Conservation (phyloP, 2,329 filamentous ascomycete species). For the Talaromyces sp. region DNA sequence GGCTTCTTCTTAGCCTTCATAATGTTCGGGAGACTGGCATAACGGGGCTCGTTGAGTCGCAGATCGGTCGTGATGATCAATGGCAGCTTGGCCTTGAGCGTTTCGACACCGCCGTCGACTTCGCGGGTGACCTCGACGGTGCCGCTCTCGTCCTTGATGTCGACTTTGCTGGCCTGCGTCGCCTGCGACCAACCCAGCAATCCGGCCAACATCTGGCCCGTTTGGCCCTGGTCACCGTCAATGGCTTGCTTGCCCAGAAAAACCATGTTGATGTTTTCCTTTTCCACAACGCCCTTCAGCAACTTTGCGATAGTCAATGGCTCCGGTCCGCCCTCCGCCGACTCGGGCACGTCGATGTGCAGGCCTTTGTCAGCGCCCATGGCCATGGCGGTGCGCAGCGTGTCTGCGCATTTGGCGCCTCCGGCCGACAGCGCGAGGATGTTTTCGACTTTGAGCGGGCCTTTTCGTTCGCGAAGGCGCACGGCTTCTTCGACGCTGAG, state of each 20-base stretch:
- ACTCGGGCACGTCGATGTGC: slow-evolving; percentile 75
- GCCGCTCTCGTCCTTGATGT: slow-evolving; percentile 64
- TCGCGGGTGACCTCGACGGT: slow-evolving; percentile 76
- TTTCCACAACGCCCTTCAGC: slow-evolving; percentile 70
- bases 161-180: slow-evolving; percentile 82
- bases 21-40: slow-evolving; percentile 93
- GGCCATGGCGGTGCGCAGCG: slow-evolving; percentile 93
- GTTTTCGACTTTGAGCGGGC: slow-evolving; percentile 73
- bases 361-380: slow-evolving; percentile 94
- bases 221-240: slow-evolving; percentile 93
- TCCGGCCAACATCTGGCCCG: slow-evolving; percentile 95
- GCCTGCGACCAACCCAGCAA: slow-evolving; percentile 90
- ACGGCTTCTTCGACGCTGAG: slow-evolving; percentile 95
- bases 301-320: slow-evolving; percentile 91
- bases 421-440: slow-evolving; percentile 88
- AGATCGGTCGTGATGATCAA: slow-evolving; percentile 95
- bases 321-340: slow-evolving; percentile 64
- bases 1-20: slow-evolving; percentile 99
- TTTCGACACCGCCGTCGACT: slow-evolving; percentile 94
- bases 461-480: slow-evolving; percentile 84
- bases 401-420: slow-evolving; percentile 79
- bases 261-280: slow-evolving; percentile 85
- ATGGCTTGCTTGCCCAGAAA: slow-evolving; percentile 97
- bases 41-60: slow-evolving; percentile 88
- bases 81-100: slow-evolving; percentile 75